Evolutionary conservation across 1,139 yeast species (phyloP).

Genomic region (Suhomyces taliae): DNA sequence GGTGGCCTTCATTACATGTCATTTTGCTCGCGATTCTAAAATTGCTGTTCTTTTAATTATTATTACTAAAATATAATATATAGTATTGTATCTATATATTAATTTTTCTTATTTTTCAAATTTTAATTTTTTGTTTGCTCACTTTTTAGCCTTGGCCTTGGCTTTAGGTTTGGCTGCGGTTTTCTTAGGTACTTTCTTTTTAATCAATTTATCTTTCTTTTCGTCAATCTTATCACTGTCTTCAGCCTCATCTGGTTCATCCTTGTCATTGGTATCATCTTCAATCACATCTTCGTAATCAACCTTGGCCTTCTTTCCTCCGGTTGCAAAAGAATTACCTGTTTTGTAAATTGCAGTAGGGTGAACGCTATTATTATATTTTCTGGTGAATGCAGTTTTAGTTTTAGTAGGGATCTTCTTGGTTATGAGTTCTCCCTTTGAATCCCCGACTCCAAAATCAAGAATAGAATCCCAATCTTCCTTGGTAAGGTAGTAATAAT

Average conservation of each 20-base stretch:
- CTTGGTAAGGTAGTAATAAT: constrained; percentile 76
- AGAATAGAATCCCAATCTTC: constrained; percentile 90
- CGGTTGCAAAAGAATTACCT: constrained; percentile 50
- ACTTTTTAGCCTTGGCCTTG: constrained; percentile 14
- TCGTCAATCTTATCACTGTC: constrained; percentile 34
- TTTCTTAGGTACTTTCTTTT: constrained; percentile 29
- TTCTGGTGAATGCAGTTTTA: constrained; percentile 83
- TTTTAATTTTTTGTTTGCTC: background rate
- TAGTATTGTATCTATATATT: no score
- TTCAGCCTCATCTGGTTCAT: constrained; percentile 29
- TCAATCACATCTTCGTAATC: constrained; percentile 64
- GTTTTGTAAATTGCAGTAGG: constrained; percentile 84
- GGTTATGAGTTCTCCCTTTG: constrained; percentile 42
- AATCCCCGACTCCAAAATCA: constrained; percentile 75
- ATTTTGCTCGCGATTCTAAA: no score
- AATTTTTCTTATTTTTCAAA: background rate
- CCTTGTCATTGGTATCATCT: constrained; percentile 51
- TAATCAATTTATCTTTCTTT: constrained; percentile 47
- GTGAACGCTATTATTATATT: constrained; percentile 71
- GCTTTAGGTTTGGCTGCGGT: constrained; percentile 15
- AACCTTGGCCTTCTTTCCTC: constrained; percentile 43
- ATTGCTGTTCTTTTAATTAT: no score
- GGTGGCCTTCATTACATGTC: no score
- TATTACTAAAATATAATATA: no score
- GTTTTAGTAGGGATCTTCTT: constrained; percentile 72